Conservation (phyloP, 164 flowering plant species). For the Litsea cubeba region DNA sequence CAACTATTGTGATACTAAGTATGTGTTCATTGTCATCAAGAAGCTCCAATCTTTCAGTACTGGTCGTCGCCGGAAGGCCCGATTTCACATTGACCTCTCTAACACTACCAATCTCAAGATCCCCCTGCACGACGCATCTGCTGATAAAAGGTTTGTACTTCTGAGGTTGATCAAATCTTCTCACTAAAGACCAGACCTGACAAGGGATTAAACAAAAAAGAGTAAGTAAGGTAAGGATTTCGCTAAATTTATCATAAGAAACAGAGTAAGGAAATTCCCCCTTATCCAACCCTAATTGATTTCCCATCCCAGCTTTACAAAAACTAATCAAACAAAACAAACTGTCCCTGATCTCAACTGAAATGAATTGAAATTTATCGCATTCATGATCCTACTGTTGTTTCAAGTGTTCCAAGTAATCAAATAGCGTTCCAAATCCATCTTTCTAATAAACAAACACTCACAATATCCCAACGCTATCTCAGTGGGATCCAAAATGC, state of each 20-base stretch:
- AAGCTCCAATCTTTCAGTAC: constrained; percentile 79
- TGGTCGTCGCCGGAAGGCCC: constrained; percentile 87
- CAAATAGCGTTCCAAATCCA: too few species aligned
- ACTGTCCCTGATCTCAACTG: too few species aligned
- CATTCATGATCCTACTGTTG: too few species aligned
- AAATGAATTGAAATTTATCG: too few species aligned
- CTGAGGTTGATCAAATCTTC: constrained; percentile 91
- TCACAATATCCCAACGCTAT: too few species aligned
- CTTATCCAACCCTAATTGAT: background rate
- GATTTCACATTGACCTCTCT: constrained; percentile 88
- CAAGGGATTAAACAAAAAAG: background rate
- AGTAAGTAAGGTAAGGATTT: too few species aligned
- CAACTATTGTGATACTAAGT: constrained; percentile 66
- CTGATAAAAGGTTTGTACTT: constrained; percentile 80
- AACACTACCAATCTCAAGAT: constrained; percentile 70
- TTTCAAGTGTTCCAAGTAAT: too few species aligned
- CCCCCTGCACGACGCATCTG: constrained; percentile 69
- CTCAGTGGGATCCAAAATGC: too few species aligned
- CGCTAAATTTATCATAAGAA: background rate
- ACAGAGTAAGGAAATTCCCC: background rate
- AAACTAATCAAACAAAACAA: too few species aligned
- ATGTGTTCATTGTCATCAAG: constrained; percentile 80
- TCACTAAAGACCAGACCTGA: constrained; percentile 85
- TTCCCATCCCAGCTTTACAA: background rate
- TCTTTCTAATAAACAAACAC: too few species aligned